Evolutionary conservation across 2,329 filamentous ascomycete species (phyloP).

Genomic region (Alternaria triticimaculans): DNA sequence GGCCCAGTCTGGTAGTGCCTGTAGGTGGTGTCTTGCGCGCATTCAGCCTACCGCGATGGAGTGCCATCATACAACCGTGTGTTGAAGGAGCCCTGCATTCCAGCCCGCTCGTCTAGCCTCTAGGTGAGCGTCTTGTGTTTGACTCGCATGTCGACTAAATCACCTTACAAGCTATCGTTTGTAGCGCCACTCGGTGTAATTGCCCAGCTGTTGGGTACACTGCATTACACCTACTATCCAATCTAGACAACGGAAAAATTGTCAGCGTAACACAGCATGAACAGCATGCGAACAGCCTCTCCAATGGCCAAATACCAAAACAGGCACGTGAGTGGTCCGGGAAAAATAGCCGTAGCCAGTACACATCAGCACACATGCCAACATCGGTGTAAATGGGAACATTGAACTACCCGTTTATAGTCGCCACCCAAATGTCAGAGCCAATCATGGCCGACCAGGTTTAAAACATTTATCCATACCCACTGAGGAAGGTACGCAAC

Average conservation of each 20-base stretch:
- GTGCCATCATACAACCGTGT: background rate
- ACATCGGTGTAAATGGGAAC: background rate
- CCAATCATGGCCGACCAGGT: background rate
- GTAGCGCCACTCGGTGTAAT: background rate
- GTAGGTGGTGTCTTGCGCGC: background rate
- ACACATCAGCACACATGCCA: background rate
- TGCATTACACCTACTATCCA: background rate
- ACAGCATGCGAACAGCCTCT: conserved; percentile 17
- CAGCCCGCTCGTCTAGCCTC: background rate
- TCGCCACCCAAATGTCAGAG: background rate
- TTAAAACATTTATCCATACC: background rate
- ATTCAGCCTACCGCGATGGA: background rate
- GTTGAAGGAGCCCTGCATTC: background rate
- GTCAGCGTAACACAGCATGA: conserved; percentile 16
- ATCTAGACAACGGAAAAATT: background rate
- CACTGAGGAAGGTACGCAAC: background rate
- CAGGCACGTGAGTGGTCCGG: background rate
- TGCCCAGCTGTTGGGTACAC: background rate
- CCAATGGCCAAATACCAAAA: background rate
- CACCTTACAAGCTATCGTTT: too few relatives aligned
- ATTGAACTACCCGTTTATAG: background rate
- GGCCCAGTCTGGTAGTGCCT: background rate
- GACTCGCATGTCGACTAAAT: background rate
- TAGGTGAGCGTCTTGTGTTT: background rate
- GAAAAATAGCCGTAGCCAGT: background rate